A percentile compares a stretch with the other conserved stretches of the same genome.
Conservation (phyloP, 2,329 filamentous ascomycete genomes). For the Aspergillus niger region DNA sequence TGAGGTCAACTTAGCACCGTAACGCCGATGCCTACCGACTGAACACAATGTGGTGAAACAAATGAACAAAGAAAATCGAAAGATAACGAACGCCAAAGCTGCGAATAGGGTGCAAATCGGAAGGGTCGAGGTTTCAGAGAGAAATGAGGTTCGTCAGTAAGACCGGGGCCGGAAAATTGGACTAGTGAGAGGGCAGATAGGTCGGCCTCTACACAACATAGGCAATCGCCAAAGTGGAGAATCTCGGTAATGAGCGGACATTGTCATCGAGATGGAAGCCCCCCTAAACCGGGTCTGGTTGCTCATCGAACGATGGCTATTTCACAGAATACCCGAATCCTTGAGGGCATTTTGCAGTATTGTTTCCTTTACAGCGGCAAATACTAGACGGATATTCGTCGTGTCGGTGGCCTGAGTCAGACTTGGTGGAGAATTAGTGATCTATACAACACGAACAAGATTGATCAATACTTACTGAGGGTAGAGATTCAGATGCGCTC, state of each 20-base stretch:
- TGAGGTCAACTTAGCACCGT: slow-evolving; percentile 19
- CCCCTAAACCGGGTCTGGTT: not conserved
- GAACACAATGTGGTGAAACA: slow-evolving; percentile 17
- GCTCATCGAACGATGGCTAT: not conserved
- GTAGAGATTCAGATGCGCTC: slow-evolving; percentile 93
- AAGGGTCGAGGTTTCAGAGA: not conserved
- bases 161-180: slow-evolving; percentile 2
- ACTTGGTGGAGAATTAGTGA: slow-evolving; percentile 53
- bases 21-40: slow-evolving; percentile 27
- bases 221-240: not conserved
- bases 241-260: not conserved
- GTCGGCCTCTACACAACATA: not conserved
- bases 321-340: slow-evolving; percentile 88
- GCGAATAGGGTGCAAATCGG: slow-evolving; percentile 6
- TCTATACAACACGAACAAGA: slow-evolving; percentile 11
- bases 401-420: slow-evolving; percentile 98
- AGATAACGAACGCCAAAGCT: slow-evolving; percentile 21
- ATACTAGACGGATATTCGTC: slow-evolving; percentile 95
- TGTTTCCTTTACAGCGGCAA: slow-evolving; percentile 97
- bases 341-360: slow-evolving; percentile 98
- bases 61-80: slow-evolving; percentile 17
- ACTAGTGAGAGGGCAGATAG: not conserved
- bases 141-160: not conserved
- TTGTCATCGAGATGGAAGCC: not conserved
- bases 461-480: slow-evolving; percentile 74